Evolutionary conservation across 2,329 filamentous ascomycete genomes (phyloP).

Genomic region (Truncatella angustata): DNA sequence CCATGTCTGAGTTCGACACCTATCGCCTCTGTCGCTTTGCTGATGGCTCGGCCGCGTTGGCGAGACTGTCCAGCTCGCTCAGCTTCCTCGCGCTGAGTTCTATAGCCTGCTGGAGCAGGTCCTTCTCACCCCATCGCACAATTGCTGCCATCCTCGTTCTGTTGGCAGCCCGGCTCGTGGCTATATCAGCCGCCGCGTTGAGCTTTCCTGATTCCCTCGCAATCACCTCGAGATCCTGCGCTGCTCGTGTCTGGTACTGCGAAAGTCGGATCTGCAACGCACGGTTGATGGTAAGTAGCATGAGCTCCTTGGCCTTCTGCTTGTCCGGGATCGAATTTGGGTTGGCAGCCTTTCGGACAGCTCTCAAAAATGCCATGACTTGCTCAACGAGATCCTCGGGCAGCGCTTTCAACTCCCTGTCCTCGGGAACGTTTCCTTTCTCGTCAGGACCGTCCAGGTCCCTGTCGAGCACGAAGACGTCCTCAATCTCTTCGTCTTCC

Average conservation of each 20-base stretch:
- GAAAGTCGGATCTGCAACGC: slow-evolving; percentile 36
- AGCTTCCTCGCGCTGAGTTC: slow-evolving; percentile 29
- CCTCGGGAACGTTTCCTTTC: slow-evolving; percentile 41
- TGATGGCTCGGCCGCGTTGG: slow-evolving; percentile 19
- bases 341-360: slow-evolving; percentile 43
- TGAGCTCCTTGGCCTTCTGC: slow-evolving; percentile 46
- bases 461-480: slow-evolving; percentile 68
- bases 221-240: neutral
- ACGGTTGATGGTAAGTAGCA: slow-evolving; percentile 36
- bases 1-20: too few species aligned
- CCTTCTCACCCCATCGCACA: slow-evolving; percentile 72
- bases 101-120: slow-evolving; percentile 57
- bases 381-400: slow-evolving; percentile 53
- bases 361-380: slow-evolving; percentile 49
- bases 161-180: too few species aligned
- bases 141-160: slow-evolving; percentile 65
- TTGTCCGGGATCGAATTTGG: slow-evolving; percentile 45
- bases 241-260: slow-evolving; percentile 41
- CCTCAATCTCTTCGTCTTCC: slow-evolving; percentile 68
- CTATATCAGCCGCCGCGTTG: too few species aligned
- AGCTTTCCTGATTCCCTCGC: too few species aligned
- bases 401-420: slow-evolving; percentile 38
- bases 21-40: slow-evolving; percentile 28
- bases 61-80: slow-evolving; percentile 13
- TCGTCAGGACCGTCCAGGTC: slow-evolving; percentile 50